Percentiles rank a stretch among this genome's conserved stretches.
Conservation (phyloP, 257 asterid species). For the Gynochthodes officinalis region DNA sequence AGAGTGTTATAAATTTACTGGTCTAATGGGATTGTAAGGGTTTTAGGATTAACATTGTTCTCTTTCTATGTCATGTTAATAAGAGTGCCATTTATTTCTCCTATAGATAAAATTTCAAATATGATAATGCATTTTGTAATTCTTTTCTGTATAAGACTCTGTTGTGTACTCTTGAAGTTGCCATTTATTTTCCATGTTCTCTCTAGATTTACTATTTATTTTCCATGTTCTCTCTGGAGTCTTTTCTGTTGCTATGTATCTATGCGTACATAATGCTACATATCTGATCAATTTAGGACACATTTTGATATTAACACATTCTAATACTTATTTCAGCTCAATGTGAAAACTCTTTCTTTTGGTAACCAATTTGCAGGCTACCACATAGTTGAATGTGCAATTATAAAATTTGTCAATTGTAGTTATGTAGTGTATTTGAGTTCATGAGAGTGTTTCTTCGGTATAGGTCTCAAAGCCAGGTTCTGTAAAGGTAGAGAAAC, state of each 20-base stretch:
- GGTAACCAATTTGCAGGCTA: neutral
- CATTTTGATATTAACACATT: neutral
- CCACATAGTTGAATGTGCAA: neutral
- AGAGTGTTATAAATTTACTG: neutral
- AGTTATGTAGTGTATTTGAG: neutral
- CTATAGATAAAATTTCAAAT: neutral
- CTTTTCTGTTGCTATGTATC: too few species aligned
- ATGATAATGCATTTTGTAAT: neutral
- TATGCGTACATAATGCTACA: neutral
- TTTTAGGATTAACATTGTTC: neutral
- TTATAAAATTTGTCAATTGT: neutral
- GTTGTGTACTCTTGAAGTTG: neutral
- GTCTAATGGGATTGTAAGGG: neutral
- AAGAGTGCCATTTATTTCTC: neutral
- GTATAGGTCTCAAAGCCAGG: slow-evolving; percentile 91
- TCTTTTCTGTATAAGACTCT: neutral
- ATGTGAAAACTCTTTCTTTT: neutral
- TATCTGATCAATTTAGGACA: neutral
- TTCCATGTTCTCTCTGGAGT: neutral
- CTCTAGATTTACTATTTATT: neutral
- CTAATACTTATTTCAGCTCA: neutral
- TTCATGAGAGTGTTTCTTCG: neutral
- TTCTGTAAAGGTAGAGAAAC: slow-evolving; percentile 88
- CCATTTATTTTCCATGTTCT: neutral
- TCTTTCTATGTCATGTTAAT: neutral